These are phyloP conservation scores for Diospyros lotus DNA, from an alignment of 148 eudicot genomes.

Conservation along the genomic window DNA sequence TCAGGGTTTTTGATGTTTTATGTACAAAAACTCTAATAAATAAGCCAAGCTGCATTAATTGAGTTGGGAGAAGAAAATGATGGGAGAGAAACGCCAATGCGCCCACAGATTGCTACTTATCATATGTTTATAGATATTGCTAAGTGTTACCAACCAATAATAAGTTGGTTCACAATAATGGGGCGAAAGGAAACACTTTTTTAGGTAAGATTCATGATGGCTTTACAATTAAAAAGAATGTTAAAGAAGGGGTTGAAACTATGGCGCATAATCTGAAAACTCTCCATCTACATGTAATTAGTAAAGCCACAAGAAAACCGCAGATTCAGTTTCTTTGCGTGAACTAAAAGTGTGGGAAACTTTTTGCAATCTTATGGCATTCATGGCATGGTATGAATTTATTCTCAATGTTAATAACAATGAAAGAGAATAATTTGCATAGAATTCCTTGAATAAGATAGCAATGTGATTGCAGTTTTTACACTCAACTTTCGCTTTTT, in stretches of 20 bases:
- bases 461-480: background rate
- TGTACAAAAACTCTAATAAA: background rate
- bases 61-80: no score
- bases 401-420: background rate
- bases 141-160: background rate
- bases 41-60: background rate
- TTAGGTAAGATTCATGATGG: background rate
- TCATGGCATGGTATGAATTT: background rate
- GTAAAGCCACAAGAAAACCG: no score
- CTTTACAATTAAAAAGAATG: no score
- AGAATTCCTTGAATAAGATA: background rate
- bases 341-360: background rate
- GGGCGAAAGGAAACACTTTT: background rate
- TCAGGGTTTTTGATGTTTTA: slow-evolving; percentile 8
- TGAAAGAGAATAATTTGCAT: background rate
- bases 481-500: background rate
- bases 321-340: no score
- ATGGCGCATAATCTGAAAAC: no score
- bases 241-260: no score
- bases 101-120: background rate
- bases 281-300: no score
- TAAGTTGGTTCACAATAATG: slow-evolving; percentile 7
- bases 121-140: background rate
- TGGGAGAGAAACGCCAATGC: no score
- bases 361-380: background rate